Conservation (phyloP, 345 rosid genomes). For the Eutrema heterophyllum region DNA sequence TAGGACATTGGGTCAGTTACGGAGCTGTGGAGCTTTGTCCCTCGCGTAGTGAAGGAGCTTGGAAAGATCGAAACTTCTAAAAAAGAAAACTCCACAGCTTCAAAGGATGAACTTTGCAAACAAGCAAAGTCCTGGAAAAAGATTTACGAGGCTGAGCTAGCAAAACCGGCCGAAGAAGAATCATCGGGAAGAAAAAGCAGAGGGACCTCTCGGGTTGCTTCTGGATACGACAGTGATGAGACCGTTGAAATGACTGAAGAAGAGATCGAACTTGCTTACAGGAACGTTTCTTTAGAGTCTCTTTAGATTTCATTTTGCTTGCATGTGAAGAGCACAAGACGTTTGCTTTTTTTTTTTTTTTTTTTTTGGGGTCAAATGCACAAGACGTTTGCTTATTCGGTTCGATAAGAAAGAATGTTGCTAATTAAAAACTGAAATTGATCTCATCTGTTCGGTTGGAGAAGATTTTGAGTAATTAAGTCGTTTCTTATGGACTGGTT, state of each 20-base stretch:
- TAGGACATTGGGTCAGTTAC: conserved; percentile 50
- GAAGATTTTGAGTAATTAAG: background rate
- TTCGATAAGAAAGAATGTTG: background rate
- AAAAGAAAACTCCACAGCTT: conserved; percentile 26
- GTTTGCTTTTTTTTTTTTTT: too few relatives aligned
- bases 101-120: conserved; percentile 46
- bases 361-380: background rate
- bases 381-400: background rate
- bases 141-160: conserved; percentile 55
- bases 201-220: conserved; percentile 15
- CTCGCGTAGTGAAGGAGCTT: conserved; percentile 75
- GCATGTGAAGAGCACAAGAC: background rate
- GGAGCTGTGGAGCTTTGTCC: conserved; percentile 86
- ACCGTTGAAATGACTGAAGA: conserved; percentile 93
- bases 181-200: conserved; percentile 23
- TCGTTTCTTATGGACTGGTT: background rate
- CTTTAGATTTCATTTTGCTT: conserved; percentile 6
- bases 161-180: conserved; percentile 20
- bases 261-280: conserved; percentile 59
- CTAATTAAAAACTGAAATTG: background rate
- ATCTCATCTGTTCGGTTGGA: background rate
- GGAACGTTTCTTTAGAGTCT: conserved; percentile 35
- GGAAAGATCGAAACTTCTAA: conserved; percentile 37
- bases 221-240: conserved; percentile 69
- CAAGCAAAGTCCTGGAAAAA: conserved; percentile 55